Percentiles rank a stretch among this genome's conserved stretches.
These are phyloP conservation scores for Solanum pimpinellifolium DNA, from an alignment of 257 asterid genomes.

Conservation along the genomic window DNA sequence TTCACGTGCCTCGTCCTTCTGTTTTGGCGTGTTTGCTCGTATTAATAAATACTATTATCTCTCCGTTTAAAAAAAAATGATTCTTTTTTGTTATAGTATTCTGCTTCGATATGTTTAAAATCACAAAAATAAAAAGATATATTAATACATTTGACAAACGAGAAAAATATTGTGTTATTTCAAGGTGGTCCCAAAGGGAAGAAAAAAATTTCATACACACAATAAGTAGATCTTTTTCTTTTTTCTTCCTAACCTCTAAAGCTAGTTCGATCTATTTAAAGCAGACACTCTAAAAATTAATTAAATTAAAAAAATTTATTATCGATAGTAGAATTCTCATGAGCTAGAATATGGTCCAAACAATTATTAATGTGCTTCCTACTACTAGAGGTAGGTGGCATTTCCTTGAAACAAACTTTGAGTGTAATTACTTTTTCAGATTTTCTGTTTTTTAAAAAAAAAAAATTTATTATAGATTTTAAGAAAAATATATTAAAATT, in stretches of 20 bases:
- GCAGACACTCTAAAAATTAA: too few species aligned
- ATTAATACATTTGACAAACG: too few species aligned
- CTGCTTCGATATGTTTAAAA: too few species aligned
- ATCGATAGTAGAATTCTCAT: background rate
- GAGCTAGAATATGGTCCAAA: background rate
- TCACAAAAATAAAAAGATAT: too few species aligned
- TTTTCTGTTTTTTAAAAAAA: background rate
- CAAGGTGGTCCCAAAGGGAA: background rate
- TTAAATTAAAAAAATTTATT: too few species aligned
- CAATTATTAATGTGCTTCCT: background rate
- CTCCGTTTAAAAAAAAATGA: fast-evolving
- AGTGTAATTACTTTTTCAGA: too few species aligned
- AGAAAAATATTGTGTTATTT: background rate
- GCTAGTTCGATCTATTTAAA: background rate
- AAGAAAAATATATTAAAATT: too few species aligned
- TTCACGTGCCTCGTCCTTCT: conserved; percentile 5
- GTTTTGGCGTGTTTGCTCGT: background rate
- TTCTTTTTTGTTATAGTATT: too few species aligned
- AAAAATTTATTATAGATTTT: too few species aligned
- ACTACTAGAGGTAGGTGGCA: background rate
- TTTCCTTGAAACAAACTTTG: background rate
- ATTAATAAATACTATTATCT: background rate
- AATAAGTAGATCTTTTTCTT: background rate
- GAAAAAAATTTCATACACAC: background rate
- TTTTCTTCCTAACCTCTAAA: background rate